phyloP scores from a whole-genome alignment of 345 rosid genomes.

The Salix suchowensis region DNA sequence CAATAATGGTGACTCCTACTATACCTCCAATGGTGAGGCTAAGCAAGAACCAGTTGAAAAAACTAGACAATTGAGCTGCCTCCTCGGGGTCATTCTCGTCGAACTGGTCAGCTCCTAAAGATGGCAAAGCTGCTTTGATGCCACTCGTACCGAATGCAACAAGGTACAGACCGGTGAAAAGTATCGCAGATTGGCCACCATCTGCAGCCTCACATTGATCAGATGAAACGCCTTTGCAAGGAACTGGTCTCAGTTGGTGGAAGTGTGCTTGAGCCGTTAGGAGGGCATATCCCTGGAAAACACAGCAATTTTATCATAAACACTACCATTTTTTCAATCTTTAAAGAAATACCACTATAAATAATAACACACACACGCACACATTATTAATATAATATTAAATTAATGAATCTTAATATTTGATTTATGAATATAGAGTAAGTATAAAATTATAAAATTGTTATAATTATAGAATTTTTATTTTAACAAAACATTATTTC shows the following conservation, averaged over 20 bases:
- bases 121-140: conserved; percentile 49
- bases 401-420: too few species aligned
- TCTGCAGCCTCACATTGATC: conserved; percentile 37
- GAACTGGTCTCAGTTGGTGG: conserved; percentile 42
- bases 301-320: background rate
- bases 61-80: conserved; percentile 42
- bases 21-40: conserved; percentile 45
- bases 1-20: conserved; percentile 44
- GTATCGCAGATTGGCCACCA: conserved; percentile 31
- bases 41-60: conserved; percentile 62
- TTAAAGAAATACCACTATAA: too few species aligned
- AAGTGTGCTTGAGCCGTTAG: conserved; percentile 50
- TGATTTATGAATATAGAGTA: too few species aligned
- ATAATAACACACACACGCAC: too few species aligned
- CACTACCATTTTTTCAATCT: background rate
- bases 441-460: too few species aligned
- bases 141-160: conserved; percentile 54
- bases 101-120: conserved; percentile 64
- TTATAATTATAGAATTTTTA: too few species aligned
- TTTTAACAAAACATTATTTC: too few species aligned
- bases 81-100: conserved; percentile 42
- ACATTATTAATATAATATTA: too few species aligned
- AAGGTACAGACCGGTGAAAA: conserved; percentile 46
- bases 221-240: conserved; percentile 40
- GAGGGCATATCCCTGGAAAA: conserved; percentile 42